Conservation (phyloP, 1,139 yeast species). For the Yamadazyma songkhlaensis region DNA sequence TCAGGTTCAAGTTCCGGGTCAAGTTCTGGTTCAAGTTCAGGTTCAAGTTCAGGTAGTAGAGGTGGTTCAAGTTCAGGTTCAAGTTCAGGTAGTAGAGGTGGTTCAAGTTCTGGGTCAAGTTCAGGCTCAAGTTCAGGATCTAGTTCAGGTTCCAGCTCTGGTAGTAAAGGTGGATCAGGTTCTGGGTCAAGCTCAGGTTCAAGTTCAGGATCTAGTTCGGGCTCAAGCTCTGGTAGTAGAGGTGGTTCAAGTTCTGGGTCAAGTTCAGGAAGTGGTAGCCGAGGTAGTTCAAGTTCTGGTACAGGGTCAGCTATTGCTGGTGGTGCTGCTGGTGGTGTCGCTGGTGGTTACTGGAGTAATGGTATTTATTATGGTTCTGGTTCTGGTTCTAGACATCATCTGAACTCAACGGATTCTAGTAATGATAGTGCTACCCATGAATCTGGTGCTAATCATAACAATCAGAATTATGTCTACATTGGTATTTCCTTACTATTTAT, state of each 20-base stretch:
- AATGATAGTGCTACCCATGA: not conserved
- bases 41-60: not conserved
- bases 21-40: not conserved
- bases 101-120: not conserved
- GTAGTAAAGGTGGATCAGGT: not conserved
- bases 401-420: not conserved
- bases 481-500: too few species aligned
- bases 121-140: not conserved
- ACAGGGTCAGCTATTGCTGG: not conserved
- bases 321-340: slow-evolving; percentile 1
- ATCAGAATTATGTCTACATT: too few species aligned
- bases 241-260: slow-evolving; percentile 1
- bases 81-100: not conserved
- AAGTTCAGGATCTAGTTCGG: not conserved
- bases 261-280: too few species aligned
- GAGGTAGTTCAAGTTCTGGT: not conserved
- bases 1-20: not conserved
- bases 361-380: not conserved
- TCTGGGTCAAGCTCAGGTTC: not conserved
- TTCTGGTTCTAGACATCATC: not conserved
- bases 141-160: not conserved
- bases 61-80: not conserved
- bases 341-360: slow-evolving; percentile 1
- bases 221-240: not conserved
- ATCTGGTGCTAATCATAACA: not conserved